phyloP scores from a whole-genome alignment of 208 protist species.

The Leishmania mexicana region DNA sequence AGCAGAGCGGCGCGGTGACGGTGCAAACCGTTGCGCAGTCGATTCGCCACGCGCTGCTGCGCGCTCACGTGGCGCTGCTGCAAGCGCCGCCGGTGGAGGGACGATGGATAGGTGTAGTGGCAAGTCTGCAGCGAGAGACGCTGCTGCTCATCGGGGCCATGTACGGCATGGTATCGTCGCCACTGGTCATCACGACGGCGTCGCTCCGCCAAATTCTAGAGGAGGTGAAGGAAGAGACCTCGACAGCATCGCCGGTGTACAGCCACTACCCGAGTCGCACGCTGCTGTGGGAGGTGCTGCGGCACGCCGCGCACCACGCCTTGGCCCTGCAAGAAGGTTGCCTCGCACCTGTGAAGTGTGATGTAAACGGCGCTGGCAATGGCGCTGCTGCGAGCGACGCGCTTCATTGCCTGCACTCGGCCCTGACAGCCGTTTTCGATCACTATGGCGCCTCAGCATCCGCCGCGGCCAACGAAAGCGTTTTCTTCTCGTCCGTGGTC shows the following conservation, averaged over 20 bases:
- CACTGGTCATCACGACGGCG: slow-evolving; percentile 28
- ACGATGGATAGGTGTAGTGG: slow-evolving; percentile 41
- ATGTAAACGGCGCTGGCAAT: background rate
- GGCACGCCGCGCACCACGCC: slow-evolving; percentile 58
- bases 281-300: slow-evolving; percentile 40
- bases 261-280: background rate
- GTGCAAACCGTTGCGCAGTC: slow-evolving; percentile 65
- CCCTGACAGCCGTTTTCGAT: slow-evolving; percentile 34
- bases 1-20: slow-evolving; percentile 21
- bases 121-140: slow-evolving; percentile 54
- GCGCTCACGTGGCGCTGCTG: slow-evolving; percentile 58
- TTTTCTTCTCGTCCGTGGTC: slow-evolving; percentile 59
- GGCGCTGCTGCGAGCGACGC: background rate
- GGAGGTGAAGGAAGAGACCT: slow-evolving; percentile 36
- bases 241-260: slow-evolving; percentile 19
- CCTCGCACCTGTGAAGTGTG: slow-evolving; percentile 2
- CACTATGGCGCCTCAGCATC: slow-evolving; percentile 44
- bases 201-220: slow-evolving; percentile 32
- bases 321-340: slow-evolving; percentile 52
- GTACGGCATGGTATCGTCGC: slow-evolving; percentile 60
- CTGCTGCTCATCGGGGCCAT: slow-evolving; percentile 53
- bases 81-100: slow-evolving; percentile 39
- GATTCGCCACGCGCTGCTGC: slow-evolving; percentile 58
- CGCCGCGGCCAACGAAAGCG: slow-evolving; percentile 28
- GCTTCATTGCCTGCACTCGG: slow-evolving; percentile 36